phyloP scores from a whole-genome alignment of 148 eudicot species.

The Persicaria maculosa region DNA sequence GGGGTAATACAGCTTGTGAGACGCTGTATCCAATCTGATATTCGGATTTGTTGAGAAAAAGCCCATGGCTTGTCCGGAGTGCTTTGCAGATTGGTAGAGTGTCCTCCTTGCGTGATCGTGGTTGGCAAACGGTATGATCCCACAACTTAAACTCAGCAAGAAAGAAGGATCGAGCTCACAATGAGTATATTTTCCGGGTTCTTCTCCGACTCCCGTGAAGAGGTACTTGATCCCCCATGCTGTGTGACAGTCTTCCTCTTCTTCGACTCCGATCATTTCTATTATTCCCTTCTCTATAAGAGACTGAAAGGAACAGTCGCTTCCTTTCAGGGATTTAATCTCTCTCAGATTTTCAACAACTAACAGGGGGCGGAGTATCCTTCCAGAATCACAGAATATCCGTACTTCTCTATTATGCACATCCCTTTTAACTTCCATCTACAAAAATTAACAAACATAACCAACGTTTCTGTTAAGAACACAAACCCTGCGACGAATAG shows the following conservation, averaged over 20 bases:
- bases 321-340: constrained; percentile 56
- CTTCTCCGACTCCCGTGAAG: constrained; percentile 37
- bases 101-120: constrained; percentile 94
- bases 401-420: constrained; percentile 62
- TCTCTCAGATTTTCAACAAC: constrained; percentile 67
- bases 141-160: constrained; percentile 78
- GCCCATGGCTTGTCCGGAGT: constrained; percentile 92
- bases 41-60: constrained; percentile 70
- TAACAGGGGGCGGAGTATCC: constrained; percentile 80
- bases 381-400: constrained; percentile 87
- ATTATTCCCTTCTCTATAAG: constrained; percentile 72
- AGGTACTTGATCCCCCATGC: constrained; percentile 88
- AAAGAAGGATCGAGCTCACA: constrained; percentile 92
- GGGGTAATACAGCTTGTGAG: constrained; percentile 82
- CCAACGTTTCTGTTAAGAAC: neutral
- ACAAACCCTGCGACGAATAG: neutral
- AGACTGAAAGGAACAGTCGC: constrained; percentile 46
- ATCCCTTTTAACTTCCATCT: constrained; percentile 88
- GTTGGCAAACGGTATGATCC: constrained; percentile 80
- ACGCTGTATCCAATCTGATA: constrained; percentile 67
- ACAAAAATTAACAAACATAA: constrained; percentile 2
- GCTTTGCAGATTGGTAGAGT: constrained; percentile 87
- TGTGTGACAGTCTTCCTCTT: constrained; percentile 84
- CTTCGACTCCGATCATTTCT: constrained; percentile 82
- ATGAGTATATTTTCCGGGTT: constrained; percentile 56